Evolutionary conservation across 2,329 filamentous ascomycete genomes (phyloP), one percentile per base, ranked within the genome.

Genomic region (Monilinia laxa): DNA sequence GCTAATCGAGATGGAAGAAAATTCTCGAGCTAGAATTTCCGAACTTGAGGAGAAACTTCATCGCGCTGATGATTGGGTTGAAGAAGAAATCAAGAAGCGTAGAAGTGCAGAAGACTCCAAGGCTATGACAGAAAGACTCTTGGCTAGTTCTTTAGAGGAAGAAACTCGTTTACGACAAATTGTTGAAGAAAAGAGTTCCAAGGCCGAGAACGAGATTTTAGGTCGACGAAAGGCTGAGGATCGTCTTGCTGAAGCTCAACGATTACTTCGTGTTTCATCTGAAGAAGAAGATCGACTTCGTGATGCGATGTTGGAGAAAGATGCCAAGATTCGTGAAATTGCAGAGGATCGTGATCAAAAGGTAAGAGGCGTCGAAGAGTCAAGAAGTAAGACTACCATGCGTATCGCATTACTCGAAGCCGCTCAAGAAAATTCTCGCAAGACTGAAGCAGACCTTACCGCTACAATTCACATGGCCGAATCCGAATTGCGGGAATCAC

Each of bases 21-120:
- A 67, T 47, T 65, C 69, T 23, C 53, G 53, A 65, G 16, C 23
- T 40, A 59, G 28, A 40, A 65, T 91, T 18, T 85, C 84, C 49
- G 89, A 91, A 55, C 82, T 93, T 1, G 90, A 93, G 75, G 87
- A 87, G 56, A 87, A 87, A 75, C 81, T 92, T 56, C 84, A 84
- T 68, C 78, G 84, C 12, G 85, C 89, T 47, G 87, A 92, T 71
- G 81, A 83, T 53, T 83, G 84, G 68, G 84, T 83, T 1, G 88
- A 92, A 69, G 79, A 85, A 62, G 88, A 93, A 72, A 79, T 89
- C 68, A 80, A 83, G 57, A 78, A 80, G 57, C 86, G 90, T 65
- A 84, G 89, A 60, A 81, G 85, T 45, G 87, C 88, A 1, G 90
- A 92, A 75, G 90, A 93, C 73, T 87, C n/a, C 87, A 92, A 76